Percentiles rank a stretch among this genome's conserved stretches.
These are phyloP conservation scores for Pilaira anomala DNA, from an alignment of 192 early-diverging fungal genomes.

Conservation along the genomic window DNA sequence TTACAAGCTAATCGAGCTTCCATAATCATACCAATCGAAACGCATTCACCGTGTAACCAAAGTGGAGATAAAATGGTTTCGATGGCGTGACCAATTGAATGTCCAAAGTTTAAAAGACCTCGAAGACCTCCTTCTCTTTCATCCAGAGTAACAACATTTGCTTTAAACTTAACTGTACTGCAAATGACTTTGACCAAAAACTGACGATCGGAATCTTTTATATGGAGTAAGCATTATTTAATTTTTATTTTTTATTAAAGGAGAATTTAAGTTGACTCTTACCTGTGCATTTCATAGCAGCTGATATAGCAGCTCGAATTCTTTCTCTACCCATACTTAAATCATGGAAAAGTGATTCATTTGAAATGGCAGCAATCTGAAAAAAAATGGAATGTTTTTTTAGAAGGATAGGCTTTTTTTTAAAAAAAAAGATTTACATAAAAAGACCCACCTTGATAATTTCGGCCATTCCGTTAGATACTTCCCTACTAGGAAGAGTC, in stretches of 20 bases:
- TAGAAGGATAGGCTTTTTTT: constrained; percentile 73
- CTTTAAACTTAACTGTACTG: constrained; percentile 86
- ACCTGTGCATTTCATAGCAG: constrained; percentile 23
- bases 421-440: constrained; percentile 50
- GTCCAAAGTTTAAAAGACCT: constrained; percentile 94
- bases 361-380: constrained; percentile 90
- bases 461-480: constrained; percentile 94
- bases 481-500: constrained; percentile 87
- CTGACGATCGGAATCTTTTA: constrained; percentile 4
- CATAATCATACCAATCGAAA: constrained; percentile 88
- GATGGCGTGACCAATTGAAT: constrained; percentile 93
- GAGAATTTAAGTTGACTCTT: constrained; percentile 37
- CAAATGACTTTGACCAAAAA: constrained; percentile 77
- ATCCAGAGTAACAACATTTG: constrained; percentile 89
- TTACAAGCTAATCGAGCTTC: constrained; percentile 87
- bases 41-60: constrained; percentile 92
- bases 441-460: constrained; percentile 79
- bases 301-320: constrained; percentile 67
- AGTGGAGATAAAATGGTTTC: constrained; percentile 86
- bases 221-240: not conserved
- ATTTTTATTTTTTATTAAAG: not conserved
- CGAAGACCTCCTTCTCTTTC: constrained; percentile 92
- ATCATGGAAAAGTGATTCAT: constrained; percentile 75
- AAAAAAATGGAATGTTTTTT: constrained; percentile 62
- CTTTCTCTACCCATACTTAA: constrained; percentile 78